phyloP scores from a whole-genome alignment of 2,329 filamentous ascomycete species.

The Aulographum hederae region DNA sequence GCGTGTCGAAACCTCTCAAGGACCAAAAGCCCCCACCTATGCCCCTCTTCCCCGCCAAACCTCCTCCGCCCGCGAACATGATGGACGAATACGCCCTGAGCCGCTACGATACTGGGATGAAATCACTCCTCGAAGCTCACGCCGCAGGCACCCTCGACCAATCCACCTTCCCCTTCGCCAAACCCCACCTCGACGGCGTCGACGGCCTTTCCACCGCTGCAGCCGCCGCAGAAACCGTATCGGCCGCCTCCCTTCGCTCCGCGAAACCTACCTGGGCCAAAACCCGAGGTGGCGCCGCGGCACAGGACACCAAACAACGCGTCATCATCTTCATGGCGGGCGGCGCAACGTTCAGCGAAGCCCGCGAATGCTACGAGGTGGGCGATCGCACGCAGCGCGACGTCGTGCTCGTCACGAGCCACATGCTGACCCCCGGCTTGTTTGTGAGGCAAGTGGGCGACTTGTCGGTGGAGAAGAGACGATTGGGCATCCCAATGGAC shows the following conservation, averaged over 20 bases:
- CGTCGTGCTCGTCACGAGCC: slow-evolving; percentile 72
- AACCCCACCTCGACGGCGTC: slow-evolving; percentile 37
- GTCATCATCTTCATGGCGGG: slow-evolving; percentile 91
- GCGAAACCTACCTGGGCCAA: slow-evolving; percentile 94
- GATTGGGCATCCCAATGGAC: slow-evolving; percentile 66
- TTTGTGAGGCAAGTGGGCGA: slow-evolving; percentile 74
- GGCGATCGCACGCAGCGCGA: slow-evolving; percentile 57
- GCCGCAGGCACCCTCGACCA: slow-evolving; percentile 22
- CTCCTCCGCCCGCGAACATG: slow-evolving; percentile 29
- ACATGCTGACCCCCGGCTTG: slow-evolving; percentile 76
- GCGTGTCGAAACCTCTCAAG: slow-evolving; percentile 54
- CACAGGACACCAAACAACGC: slow-evolving; percentile 68
- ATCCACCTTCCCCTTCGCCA: slow-evolving; percentile 28
- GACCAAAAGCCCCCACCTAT: slow-evolving; percentile 48
- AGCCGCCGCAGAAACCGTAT: slow-evolving; percentile 28
- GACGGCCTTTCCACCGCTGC: slow-evolving; percentile 39
- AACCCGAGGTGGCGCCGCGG: slow-evolving; percentile 41
- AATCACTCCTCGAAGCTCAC: slow-evolving; percentile 64
- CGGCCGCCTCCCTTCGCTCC: slow-evolving; percentile 56
- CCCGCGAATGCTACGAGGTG: slow-evolving; percentile 75
- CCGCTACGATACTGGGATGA: slow-evolving; percentile 66
- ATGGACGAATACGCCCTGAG: slow-evolving; percentile 68
- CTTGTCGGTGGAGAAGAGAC: slow-evolving; percentile 54
- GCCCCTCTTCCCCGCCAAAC: slow-evolving; percentile 56
- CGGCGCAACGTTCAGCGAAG: slow-evolving; percentile 84